phyloP scores from a whole-genome alignment of 805 yeast genomes.

The Nakazawaea molendinolei region DNA sequence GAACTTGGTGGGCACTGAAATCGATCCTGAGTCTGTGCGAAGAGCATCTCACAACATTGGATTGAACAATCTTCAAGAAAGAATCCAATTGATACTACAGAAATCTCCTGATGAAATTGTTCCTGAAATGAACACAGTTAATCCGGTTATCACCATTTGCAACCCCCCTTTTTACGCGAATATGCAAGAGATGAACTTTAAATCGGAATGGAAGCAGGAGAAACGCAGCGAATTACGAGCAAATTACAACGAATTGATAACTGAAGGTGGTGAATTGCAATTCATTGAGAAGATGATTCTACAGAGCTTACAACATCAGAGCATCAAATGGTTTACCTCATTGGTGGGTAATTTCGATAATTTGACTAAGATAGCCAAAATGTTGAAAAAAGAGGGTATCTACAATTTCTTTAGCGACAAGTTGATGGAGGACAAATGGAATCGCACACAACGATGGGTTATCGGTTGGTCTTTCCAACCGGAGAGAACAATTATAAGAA shows the following conservation, averaged over 20 bases:
- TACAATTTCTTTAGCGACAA: constrained; percentile 21
- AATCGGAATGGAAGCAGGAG: constrained; percentile 18
- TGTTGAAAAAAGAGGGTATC: constrained; percentile 7
- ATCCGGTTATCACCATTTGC: constrained; percentile 32
- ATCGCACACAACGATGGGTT: constrained; percentile 28
- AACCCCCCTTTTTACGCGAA: constrained; percentile 48
- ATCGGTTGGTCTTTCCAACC: constrained; percentile 28
- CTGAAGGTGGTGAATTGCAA: constrained; percentile 38
- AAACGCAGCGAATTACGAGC: constrained; percentile 23
- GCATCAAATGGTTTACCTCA: constrained; percentile 34
- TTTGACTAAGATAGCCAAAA: constrained; percentile 13
- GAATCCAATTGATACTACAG: constrained; percentile 15
- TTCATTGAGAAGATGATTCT: constrained; percentile 31
- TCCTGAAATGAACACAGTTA: too few relatives aligned
- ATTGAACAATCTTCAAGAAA: constrained; percentile 19
- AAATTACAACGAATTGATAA: constrained; percentile 29
- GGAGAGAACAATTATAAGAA: too few relatives aligned
- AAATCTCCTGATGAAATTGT: too few relatives aligned
- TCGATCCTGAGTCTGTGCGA: constrained; percentile 27
- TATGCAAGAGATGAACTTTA: constrained; percentile 23
- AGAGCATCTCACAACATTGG: constrained; percentile 23
- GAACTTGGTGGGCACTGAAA: constrained; percentile 35
- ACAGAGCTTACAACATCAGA: constrained; percentile 20
- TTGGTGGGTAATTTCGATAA: constrained; percentile 18
- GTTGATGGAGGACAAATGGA: constrained; percentile 7